Conservation (phyloP, 345 rosid genomes). For the Gossypium ekmanianum region DNA sequence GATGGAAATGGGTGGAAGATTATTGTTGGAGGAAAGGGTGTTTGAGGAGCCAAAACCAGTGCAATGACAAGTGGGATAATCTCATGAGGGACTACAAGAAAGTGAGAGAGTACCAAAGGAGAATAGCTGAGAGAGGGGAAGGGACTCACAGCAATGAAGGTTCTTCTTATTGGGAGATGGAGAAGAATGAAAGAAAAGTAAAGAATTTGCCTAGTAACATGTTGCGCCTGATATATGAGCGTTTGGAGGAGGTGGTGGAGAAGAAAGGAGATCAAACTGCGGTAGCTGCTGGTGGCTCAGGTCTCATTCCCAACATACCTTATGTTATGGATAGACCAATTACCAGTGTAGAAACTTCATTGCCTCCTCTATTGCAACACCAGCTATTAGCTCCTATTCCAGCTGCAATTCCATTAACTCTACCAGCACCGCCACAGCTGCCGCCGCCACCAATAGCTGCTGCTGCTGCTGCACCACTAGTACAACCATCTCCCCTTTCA, state of each 20-base stretch:
- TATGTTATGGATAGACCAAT: slow-evolving; percentile 24
- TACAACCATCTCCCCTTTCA: slow-evolving; percentile 29
- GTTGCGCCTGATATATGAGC: slow-evolving; percentile 62
- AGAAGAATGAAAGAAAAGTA: slow-evolving; percentile 74
- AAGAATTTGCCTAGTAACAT: slow-evolving; percentile 72
- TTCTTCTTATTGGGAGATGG: slow-evolving; percentile 81
- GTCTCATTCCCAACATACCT: slow-evolving; percentile 15
- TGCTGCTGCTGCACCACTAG: slow-evolving; percentile 16
- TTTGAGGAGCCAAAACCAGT: slow-evolving; percentile 84
- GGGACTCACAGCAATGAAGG: slow-evolving; percentile 20
- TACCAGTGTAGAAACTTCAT: slow-evolving; percentile 25
- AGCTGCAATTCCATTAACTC: slow-evolving; percentile 21
- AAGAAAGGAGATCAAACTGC: slow-evolving; percentile 37
- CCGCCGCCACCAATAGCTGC: too few relatives aligned
- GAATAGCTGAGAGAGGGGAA: slow-evolving; percentile 26
- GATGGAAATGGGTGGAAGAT: slow-evolving; percentile 98
- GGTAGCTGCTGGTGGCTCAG: slow-evolving; percentile 12
- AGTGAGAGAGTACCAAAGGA: slow-evolving; percentile 61
- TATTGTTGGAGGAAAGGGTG: slow-evolving; percentile 77
- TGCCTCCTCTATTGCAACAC: slow-evolving; percentile 32
- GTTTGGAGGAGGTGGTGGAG: slow-evolving; percentile 65
- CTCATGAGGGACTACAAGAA: slow-evolving; percentile 95
- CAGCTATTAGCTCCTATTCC: slow-evolving; percentile 26
- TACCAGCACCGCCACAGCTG: slow-evolving; percentile 19
- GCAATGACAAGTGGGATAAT: slow-evolving; percentile 97